Evolutionary conservation across 306 rosid species (phyloP).

Genomic region (Castanopsis chinensis): DNA sequence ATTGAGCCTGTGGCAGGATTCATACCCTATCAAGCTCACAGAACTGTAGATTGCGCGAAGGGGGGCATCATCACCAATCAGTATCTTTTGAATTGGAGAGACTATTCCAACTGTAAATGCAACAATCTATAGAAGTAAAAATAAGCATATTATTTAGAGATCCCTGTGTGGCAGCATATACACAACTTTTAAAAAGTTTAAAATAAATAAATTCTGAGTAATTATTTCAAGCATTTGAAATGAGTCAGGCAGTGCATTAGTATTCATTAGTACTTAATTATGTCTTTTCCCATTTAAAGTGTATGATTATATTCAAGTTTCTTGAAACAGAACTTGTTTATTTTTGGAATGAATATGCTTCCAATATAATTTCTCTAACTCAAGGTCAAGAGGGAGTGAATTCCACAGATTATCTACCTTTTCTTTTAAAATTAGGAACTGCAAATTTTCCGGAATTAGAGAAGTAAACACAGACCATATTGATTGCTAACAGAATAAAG

Average conservation of each 20-base stretch:
- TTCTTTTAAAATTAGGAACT: background rate
- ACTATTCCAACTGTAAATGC: slow-evolving; percentile 41
- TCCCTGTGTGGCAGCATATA: background rate
- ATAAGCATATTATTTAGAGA: background rate
- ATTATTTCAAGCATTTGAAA: background rate
- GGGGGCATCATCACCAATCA: slow-evolving; percentile 32
- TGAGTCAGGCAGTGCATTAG: background rate
- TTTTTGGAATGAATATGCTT: background rate
- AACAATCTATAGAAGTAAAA: slow-evolving; percentile 23
- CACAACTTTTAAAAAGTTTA: background rate
- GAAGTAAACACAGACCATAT: background rate
- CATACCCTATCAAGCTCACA: slow-evolving; percentile 41
- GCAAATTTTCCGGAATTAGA: background rate
- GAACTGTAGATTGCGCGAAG: slow-evolving; percentile 35
- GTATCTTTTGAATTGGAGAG: slow-evolving; percentile 20
- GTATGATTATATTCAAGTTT: background rate
- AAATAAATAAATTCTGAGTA: background rate
- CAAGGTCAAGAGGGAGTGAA: background rate
- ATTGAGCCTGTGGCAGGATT: background rate
- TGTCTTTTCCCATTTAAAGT: background rate
- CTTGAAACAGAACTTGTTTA: background rate
- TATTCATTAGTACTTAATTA: background rate
- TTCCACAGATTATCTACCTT: background rate
- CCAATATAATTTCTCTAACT: background rate
- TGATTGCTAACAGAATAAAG: background rate